Evolutionary conservation across 768 basidiomycete genomes (phyloP).

Genomic region (Mycena pura): DNA sequence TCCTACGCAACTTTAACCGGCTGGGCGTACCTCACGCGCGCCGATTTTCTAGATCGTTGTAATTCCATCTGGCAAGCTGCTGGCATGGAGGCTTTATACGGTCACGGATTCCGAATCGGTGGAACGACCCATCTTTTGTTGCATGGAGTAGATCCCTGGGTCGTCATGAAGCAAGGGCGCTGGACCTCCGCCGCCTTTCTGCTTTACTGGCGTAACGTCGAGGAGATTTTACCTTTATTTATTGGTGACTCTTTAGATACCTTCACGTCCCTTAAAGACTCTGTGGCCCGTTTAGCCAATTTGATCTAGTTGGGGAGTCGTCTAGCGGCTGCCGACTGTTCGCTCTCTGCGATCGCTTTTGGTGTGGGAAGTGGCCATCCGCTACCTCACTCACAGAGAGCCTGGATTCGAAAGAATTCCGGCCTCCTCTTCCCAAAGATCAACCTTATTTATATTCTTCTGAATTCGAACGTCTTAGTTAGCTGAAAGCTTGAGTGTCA

Average conservation of each 20-base stretch:
- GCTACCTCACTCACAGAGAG: too few relatives aligned
- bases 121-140: background rate
- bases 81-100: background rate
- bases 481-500: too few relatives aligned
- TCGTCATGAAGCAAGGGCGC: background rate
- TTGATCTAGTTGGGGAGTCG: background rate
- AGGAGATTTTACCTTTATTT: conserved; percentile 1
- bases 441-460: background rate
- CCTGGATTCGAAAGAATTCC: background rate
- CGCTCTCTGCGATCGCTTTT: background rate
- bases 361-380: background rate
- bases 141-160: background rate
- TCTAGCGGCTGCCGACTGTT: background rate
- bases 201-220: background rate
- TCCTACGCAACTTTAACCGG: background rate
- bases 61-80: background rate
- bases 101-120: background rate
- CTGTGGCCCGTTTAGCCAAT: background rate
- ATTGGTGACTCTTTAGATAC: background rate
- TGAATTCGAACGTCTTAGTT: background rate
- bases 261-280: background rate
- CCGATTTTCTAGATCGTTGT: background rate
- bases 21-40: background rate
- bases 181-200: background rate
- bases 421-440: background rate